A percentile compares a stretch with the other conserved stretches of the same genome.
Evolutionary conservation across 306 rosid species (phyloP).

Genomic region (Datisca glomerata): DNA sequence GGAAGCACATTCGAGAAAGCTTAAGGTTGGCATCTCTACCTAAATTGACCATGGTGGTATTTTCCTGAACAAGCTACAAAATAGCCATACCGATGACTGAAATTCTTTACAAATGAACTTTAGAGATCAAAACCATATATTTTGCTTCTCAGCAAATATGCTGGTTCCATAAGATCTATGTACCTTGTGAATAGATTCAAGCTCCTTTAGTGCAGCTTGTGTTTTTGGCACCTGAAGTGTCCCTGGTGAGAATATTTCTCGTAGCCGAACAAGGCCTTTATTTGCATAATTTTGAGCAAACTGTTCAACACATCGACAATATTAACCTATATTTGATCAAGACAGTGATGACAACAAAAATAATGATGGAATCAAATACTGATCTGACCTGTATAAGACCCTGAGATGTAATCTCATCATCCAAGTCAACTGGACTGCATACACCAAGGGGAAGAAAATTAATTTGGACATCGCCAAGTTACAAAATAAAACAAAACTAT

Average conservation of each 20-base stretch:
- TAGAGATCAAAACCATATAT: no score
- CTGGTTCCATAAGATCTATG: neutral
- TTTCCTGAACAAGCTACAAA: neutral
- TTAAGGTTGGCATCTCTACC: no score
- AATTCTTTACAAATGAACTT: no score
- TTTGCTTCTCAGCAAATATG: no score
- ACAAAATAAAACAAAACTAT: constrained; percentile 5
- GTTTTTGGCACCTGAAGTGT: constrained; percentile 66
- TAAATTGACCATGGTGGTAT: no score
- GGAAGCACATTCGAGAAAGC: neutral
- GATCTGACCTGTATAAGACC: constrained; percentile 73
- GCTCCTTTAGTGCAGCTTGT: constrained; percentile 62
- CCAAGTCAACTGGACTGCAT: constrained; percentile 90
- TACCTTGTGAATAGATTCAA: constrained; percentile 97
- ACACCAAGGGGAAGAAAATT: constrained; percentile 6
- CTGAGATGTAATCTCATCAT: constrained; percentile 68
- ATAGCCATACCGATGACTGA: no score
- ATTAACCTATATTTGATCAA: constrained; percentile 7
- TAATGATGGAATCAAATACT: constrained; percentile 7
- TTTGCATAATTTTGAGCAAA: constrained; percentile 70
- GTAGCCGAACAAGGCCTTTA: constrained; percentile 70
- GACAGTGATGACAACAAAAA: constrained; percentile 9
- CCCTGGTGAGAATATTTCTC: constrained; percentile 83
- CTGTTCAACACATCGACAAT: constrained; percentile 25
- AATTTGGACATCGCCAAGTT: constrained; percentile 5